Conservation (phyloP, 768 basidiomycete species). For the Boletus fagicola region DNA sequence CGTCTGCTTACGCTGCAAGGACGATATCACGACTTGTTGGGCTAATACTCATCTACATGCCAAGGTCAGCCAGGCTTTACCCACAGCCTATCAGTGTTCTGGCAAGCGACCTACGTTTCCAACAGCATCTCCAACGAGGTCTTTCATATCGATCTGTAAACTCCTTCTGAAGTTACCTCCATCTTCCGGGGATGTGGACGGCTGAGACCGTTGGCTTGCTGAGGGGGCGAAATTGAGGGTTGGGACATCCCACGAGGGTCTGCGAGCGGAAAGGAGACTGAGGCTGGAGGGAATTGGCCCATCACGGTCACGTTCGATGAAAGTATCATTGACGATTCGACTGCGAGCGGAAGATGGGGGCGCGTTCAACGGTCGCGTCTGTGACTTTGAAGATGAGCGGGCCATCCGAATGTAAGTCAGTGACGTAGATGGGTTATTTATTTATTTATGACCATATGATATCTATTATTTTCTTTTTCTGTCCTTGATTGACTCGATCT, state of each 20-base stretch:
- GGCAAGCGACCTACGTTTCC: conserved; percentile 64
- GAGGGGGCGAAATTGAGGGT: conserved; percentile 17
- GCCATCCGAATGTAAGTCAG: too few species aligned
- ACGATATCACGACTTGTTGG: conserved; percentile 87
- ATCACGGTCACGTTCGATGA: conserved; percentile 23
- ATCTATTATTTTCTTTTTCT: too few species aligned
- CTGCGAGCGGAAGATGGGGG: conserved; percentile 19
- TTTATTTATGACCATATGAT: neutral
- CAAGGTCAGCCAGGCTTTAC: conserved; percentile 6
- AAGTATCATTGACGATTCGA: conserved; percentile 19
- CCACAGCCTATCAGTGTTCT: neutral
- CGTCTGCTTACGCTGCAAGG: conserved; percentile 69
- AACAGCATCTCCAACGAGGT: conserved; percentile 75
- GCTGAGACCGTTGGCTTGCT: conserved; percentile 12
- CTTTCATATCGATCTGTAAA: conserved; percentile 77
- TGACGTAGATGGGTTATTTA: neutral
- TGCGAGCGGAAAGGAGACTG: conserved; percentile 34
- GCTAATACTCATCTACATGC: conserved; percentile 82
- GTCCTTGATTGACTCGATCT: too few species aligned
- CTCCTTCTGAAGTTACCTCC: conserved; percentile 56
- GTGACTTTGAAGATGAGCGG: conserved; percentile 29
- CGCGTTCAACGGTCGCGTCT: conserved; percentile 3
- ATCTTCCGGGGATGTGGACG: conserved; percentile 46
- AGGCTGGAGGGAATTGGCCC: conserved; percentile 28
- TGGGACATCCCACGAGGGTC: conserved; percentile 34